phyloP scores from a whole-genome alignment of 2,329 filamentous ascomycete genomes.

The Trichoderma asperellum region DNA sequence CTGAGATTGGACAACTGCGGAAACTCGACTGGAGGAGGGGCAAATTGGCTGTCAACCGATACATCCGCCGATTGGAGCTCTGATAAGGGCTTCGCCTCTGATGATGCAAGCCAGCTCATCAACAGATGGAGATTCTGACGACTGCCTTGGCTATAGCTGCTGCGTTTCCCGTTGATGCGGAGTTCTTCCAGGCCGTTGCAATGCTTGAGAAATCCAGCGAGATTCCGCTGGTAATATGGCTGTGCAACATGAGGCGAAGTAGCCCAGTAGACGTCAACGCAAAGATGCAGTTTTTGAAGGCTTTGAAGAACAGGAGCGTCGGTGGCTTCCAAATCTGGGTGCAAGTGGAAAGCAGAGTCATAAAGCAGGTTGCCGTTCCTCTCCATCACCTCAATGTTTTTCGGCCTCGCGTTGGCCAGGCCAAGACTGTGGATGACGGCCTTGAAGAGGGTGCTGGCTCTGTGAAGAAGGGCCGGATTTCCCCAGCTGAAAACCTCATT shows the following conservation, averaged over 20 bases:
- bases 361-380: slow-evolving; percentile 39
- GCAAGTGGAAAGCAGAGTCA: slow-evolving; percentile 50
- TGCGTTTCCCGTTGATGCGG: slow-evolving; percentile 31
- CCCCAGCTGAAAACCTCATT: slow-evolving; percentile 4
- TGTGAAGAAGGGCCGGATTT: slow-evolving; percentile 27
- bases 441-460: slow-evolving; percentile 45
- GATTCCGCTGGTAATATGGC: slow-evolving; percentile 24
- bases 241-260: no score
- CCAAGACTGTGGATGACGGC: slow-evolving; percentile 50
- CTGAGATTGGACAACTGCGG: slow-evolving; percentile 48
- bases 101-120: slow-evolving; percentile 29
- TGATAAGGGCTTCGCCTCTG: background rate
- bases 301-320: slow-evolving; percentile 48
- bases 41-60: background rate
- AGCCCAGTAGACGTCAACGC: slow-evolving; percentile 31
- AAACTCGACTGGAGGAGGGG: slow-evolving; percentile 38
- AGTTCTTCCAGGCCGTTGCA: slow-evolving; percentile 13
- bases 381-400: slow-evolving; percentile 54
- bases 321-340: slow-evolving; percentile 36
- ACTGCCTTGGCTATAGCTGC: background rate
- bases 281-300: slow-evolving; percentile 50
- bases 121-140: background rate
- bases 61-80: background rate
- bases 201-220: slow-evolving; percentile 31
- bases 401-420: slow-evolving; percentile 43